Evolutionary conservation across 1,284 basidiomycete genomes (phyloP).

Genomic region (Fomitopsis betulina): DNA sequence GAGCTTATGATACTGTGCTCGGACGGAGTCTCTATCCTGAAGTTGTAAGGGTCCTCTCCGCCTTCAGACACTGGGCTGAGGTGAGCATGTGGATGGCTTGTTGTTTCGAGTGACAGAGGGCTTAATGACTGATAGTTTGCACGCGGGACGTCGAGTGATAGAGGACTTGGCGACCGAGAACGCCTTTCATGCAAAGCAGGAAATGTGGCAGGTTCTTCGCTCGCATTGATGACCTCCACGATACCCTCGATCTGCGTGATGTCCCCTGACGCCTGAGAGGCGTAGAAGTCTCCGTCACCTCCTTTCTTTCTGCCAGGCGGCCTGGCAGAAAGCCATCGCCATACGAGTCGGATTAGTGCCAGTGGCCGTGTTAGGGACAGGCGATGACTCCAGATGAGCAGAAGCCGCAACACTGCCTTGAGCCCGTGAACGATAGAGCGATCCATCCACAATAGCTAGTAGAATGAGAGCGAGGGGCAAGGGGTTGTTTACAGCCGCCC

Average conservation of each 20-base stretch:
- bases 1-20: constrained; percentile 2
- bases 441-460: neutral
- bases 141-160: neutral
- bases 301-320: neutral
- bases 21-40: constrained; percentile 12
- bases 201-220: neutral
- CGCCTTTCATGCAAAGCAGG: neutral
- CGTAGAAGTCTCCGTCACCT: neutral
- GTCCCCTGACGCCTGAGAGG: neutral
- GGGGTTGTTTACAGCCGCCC: neutral
- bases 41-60: constrained; percentile 7
- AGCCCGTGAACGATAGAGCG: neutral
- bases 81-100: neutral
- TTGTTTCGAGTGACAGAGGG: neutral
- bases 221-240: neutral
- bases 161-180: neutral
- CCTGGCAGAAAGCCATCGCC: neutral
- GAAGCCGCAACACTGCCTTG: neutral
- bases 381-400: neutral
- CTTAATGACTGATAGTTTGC: neutral
- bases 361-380: neutral
- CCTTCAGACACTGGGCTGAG: neutral
- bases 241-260: neutral
- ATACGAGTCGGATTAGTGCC: neutral
- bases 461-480: neutral